Conservation (phyloP, 768 basidiomycete genomes). For the Lyophyllum semitale region DNA sequence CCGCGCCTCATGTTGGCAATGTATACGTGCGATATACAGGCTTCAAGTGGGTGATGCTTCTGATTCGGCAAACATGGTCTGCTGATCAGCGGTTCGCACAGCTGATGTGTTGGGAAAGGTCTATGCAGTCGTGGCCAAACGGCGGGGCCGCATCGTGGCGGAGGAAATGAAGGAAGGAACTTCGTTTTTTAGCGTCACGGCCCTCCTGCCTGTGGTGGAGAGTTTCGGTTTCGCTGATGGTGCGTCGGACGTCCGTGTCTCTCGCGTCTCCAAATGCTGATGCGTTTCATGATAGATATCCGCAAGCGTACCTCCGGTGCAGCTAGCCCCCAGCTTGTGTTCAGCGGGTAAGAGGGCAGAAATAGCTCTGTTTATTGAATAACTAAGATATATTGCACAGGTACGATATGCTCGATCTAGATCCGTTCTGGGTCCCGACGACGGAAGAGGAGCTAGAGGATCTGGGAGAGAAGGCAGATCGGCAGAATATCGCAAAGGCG, state of each 20-base stretch:
- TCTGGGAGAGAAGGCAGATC: slow-evolving; percentile 93
- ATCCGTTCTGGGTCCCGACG: slow-evolving; percentile 98
- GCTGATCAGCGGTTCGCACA: slow-evolving; percentile 38
- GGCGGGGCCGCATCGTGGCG: slow-evolving; percentile 89
- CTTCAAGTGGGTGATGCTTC: slow-evolving; percentile 71
- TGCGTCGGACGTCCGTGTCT: slow-evolving; percentile 39
- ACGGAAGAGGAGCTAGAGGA: slow-evolving; percentile 97
- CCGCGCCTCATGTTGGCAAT: slow-evolving; percentile 96
- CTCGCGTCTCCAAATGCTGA: slow-evolving; percentile 8
- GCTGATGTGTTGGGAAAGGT: slow-evolving; percentile 98
- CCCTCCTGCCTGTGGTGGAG: slow-evolving; percentile 92
- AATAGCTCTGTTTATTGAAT: neutral
- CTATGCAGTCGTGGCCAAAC: slow-evolving; percentile 90
- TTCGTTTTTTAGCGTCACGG: slow-evolving; percentile 88
- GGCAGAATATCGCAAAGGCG: slow-evolving; percentile 87
- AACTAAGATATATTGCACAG: slow-evolving; percentile 38
- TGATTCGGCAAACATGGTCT: slow-evolving; percentile 5
- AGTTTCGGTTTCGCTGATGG: slow-evolving; percentile 98
- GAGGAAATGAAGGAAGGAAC: slow-evolving; percentile 99
- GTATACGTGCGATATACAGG: slow-evolving; percentile 99
- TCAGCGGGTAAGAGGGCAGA: slow-evolving; percentile 73
- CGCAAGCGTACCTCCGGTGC: slow-evolving; percentile 95
- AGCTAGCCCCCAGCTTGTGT: slow-evolving; percentile 95
- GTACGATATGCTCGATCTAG: slow-evolving; percentile 90
- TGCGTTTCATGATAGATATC: slow-evolving; percentile 64